Evolutionary conservation across 2,329 filamentous ascomycete species (phyloP).

Genomic region (Teratosphaeriaceae sp.): DNA sequence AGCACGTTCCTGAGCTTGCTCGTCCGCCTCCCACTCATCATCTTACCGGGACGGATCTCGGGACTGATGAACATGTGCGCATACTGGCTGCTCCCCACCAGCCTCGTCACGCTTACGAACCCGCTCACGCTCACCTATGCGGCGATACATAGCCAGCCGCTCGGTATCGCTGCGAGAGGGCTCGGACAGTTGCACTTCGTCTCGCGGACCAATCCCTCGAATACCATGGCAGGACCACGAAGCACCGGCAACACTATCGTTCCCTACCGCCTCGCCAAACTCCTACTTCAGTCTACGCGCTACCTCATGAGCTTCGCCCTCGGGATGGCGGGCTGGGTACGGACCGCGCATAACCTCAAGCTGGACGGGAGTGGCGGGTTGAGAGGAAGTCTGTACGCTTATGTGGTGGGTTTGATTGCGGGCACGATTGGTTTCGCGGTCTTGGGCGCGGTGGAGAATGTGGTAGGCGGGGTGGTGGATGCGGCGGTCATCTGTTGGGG

Average conservation of each 20-base stretch:
- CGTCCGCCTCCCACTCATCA: slow-evolving; percentile 74
- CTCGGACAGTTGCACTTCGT: slow-evolving; percentile 79
- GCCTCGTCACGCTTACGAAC: slow-evolving; percentile 80
- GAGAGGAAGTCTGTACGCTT: slow-evolving; percentile 84
- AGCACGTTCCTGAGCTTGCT: slow-evolving; percentile 75
- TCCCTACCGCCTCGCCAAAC: slow-evolving; percentile 83
- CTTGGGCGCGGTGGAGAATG: slow-evolving; percentile 45
- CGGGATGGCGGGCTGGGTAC: slow-evolving; percentile 95
- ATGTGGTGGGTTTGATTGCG: slow-evolving; percentile 85
- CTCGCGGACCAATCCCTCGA: slow-evolving; percentile 64
- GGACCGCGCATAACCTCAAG: slow-evolving; percentile 72
- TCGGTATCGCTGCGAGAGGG: slow-evolving; percentile 70
- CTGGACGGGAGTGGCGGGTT: slow-evolving; percentile 43
- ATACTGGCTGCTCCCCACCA: slow-evolving; percentile 76
- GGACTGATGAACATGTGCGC: slow-evolving; percentile 63
- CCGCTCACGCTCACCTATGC: slow-evolving; percentile 88
- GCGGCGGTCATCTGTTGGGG: slow-evolving; percentile 85
- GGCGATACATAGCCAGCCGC: slow-evolving; percentile 82
- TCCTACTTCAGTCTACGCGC: slow-evolving; percentile 82
- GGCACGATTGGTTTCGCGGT: slow-evolving; percentile 94
- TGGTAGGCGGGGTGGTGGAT: slow-evolving; percentile 31
- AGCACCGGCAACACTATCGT: slow-evolving; percentile 57
- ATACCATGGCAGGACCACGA: slow-evolving; percentile 47
- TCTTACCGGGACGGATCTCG: slow-evolving; percentile 71
- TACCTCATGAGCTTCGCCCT: slow-evolving; percentile 86